These are phyloP conservation scores for Aspergillus clavatus DNA, from an alignment of 2,329 filamentous ascomycete species.

Conservation along the genomic window DNA sequence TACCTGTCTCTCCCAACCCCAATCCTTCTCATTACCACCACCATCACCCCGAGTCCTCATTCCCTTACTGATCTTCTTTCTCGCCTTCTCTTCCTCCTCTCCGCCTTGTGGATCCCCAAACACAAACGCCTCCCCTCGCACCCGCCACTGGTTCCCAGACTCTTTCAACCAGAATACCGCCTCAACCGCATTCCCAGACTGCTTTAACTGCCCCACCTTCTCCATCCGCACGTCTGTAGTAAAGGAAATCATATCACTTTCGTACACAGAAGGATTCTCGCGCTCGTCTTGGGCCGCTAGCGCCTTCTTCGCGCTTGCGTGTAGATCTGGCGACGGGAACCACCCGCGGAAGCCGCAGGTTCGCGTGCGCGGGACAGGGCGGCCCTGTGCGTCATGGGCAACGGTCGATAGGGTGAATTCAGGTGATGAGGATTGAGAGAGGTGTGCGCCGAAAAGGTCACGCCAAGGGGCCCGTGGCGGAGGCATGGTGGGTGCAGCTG, in stretches of 20 bases:
- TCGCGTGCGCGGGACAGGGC: slow-evolving; percentile 29
- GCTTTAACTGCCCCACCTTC: slow-evolving; percentile 69
- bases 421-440: slow-evolving; percentile 18
- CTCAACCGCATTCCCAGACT: slow-evolving; percentile 67
- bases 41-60: slow-evolving; percentile 42
- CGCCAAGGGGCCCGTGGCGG: slow-evolving; percentile 25
- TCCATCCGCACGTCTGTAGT: slow-evolving; percentile 87
- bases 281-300: slow-evolving; percentile 39
- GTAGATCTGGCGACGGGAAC: slow-evolving; percentile 62
- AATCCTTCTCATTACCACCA: slow-evolving; percentile 40
- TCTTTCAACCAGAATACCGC: slow-evolving; percentile 75
- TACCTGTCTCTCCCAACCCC: slow-evolving; percentile 76
- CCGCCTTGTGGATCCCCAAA: slow-evolving; percentile 64
- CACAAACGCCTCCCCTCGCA: slow-evolving; percentile 71
- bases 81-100: slow-evolving; percentile 42
- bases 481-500: no score
- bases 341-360: slow-evolving; percentile 83
- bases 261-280: slow-evolving; percentile 63
- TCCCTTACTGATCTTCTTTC: slow-evolving; percentile 57
- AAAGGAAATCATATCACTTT: slow-evolving; percentile 73
- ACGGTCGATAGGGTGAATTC: slow-evolving; percentile 29
- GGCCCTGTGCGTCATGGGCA: slow-evolving; percentile 10
- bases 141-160: slow-evolving; percentile 73
- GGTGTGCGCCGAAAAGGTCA: slow-evolving; percentile 20
- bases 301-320: slow-evolving; percentile 69